Evolutionary conservation across 192 early-diverging fungal species (phyloP).

Genomic region (Kappamyces sp.): DNA sequence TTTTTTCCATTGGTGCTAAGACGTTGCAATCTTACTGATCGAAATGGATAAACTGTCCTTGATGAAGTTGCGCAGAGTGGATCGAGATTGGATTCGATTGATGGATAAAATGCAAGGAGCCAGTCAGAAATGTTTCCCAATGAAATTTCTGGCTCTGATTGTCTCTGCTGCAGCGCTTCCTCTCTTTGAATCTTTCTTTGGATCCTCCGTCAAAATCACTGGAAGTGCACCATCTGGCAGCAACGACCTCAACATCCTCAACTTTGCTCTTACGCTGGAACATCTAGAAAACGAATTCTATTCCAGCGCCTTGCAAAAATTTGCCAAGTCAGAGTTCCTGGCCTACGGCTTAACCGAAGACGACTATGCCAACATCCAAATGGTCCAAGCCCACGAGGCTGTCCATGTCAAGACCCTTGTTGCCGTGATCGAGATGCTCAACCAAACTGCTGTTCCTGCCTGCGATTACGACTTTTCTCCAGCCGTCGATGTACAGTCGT

Average conservation of each 20-base stretch:
- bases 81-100: too few species aligned
- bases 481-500: slow-evolving; percentile 28
- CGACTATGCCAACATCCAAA: slow-evolving; percentile 23
- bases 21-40: too few species aligned
- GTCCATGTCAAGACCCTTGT: slow-evolving; percentile 30
- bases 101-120: too few species aligned
- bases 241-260: slow-evolving; percentile 34
- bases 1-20: too few species aligned
- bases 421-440: slow-evolving; percentile 15
- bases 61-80: too few species aligned
- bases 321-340: slow-evolving; percentile 21
- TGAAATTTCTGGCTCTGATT: too few species aligned
- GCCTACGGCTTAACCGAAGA: slow-evolving; percentile 23
- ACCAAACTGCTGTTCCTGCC: slow-evolving; percentile 18
- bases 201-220: too few species aligned
- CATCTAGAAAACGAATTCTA: slow-evolving; percentile 35
- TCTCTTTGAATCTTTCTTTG: too few species aligned
- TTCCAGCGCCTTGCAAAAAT: slow-evolving; percentile 23
- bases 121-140: too few species aligned
- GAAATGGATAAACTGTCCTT: too few species aligned
- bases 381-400: slow-evolving; percentile 28
- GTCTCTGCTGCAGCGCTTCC: too few species aligned
- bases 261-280: slow-evolving; percentile 40
- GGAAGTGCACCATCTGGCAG: too few species aligned
- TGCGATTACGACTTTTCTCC: slow-evolving; percentile 37